Conservation (phyloP, 257 asterid genomes). For the Salvia rosmarinus region DNA sequence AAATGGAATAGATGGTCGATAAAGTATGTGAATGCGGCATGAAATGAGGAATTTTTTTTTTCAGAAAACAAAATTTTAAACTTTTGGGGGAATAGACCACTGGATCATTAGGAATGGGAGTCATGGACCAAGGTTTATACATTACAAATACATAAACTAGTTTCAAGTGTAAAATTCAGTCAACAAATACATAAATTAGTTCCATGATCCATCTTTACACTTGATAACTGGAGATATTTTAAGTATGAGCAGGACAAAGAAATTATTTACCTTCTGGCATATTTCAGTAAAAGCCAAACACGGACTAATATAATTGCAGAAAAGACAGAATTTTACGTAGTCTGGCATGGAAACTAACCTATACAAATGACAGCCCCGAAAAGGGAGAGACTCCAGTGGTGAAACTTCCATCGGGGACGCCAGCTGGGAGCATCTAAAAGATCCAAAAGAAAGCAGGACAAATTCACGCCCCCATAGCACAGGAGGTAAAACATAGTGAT, state of each 20-base stretch:
- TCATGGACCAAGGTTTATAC: background rate
- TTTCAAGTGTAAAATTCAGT: background rate
- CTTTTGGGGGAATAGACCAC: too few species aligned
- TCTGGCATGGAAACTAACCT: slow-evolving; percentile 49
- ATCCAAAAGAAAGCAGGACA: slow-evolving; percentile 97
- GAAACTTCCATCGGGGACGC: slow-evolving; percentile 99
- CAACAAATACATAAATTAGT: background rate
- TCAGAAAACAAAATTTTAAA: background rate
- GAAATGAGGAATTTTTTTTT: background rate
- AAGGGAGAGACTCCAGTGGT: slow-evolving; percentile 99
- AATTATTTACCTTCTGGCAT: background rate
- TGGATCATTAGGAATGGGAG: too few species aligned
- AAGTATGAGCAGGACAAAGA: background rate
- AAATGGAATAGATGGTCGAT: background rate
- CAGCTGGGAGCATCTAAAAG: slow-evolving; percentile 99
- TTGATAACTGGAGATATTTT: background rate
- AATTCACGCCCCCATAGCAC: slow-evolving; percentile 94
- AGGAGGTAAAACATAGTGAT: slow-evolving; percentile 95
- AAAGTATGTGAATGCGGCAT: slow-evolving; percentile 15
- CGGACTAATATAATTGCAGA: slow-evolving; percentile 8
- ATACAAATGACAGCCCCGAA: slow-evolving; percentile 89
- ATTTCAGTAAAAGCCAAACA: slow-evolving; percentile 2
- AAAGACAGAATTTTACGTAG: background rate
- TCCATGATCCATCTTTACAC: background rate
- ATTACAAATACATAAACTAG: background rate